Percentiles rank a stretch among this genome's conserved stretches.
phyloP scores from a whole-genome alignment of 441 rosid species.

The Isatis lusitanica region DNA sequence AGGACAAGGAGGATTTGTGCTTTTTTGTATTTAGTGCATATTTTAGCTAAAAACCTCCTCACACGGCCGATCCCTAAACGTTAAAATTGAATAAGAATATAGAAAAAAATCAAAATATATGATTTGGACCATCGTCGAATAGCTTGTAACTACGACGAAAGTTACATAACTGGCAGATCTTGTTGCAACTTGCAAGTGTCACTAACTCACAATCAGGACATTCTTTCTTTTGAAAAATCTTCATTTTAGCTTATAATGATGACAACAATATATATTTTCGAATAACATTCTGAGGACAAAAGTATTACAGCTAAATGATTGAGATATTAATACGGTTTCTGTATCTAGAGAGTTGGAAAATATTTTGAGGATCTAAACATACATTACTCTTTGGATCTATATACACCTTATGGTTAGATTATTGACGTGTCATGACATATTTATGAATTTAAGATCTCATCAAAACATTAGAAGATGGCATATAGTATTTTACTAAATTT shows the following conservation, averaged over 20 bases:
- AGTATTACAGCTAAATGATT: background rate
- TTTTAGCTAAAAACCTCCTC: background rate
- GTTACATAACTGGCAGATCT: background rate
- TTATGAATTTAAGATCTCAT: background rate
- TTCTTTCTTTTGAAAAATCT: background rate
- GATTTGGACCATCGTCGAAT: constrained; percentile 5
- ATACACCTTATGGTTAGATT: too few relatives aligned
- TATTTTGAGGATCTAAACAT: background rate
- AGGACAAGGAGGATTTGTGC: background rate
- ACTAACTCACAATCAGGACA: background rate
- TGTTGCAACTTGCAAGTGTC: background rate
- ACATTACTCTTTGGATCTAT: background rate
- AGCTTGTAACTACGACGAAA: constrained; percentile 10
- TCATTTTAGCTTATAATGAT: background rate
- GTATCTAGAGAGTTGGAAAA: background rate
- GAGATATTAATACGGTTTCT: background rate
- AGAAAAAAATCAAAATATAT: background rate
- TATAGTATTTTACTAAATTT: constrained; percentile 20
- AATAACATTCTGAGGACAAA: background rate
- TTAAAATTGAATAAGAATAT: background rate
- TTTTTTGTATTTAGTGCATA: constrained; percentile 9
- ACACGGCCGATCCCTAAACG: constrained; percentile 5
- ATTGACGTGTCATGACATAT: background rate
- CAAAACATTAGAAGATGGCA: background rate
- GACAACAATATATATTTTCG: background rate